Evolutionary conservation across 2,329 filamentous ascomycete genomes (phyloP).

Genomic region (Stachybotrys echinatus): DNA sequence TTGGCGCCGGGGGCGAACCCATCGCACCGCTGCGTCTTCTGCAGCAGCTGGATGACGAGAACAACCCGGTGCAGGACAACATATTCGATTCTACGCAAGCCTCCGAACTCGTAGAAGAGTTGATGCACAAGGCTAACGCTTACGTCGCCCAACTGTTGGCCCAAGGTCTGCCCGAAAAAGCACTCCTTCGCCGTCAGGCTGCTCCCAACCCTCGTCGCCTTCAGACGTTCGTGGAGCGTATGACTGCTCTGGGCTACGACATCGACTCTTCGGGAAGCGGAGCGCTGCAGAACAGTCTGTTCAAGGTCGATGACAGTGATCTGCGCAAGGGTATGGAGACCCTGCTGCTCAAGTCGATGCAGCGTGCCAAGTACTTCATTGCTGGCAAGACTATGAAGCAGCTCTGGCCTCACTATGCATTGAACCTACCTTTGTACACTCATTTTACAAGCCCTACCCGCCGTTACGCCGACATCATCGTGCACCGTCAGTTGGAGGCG

Average conservation of each 20-base stretch:
- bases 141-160: slow-evolving; percentile 82
- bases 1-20: slow-evolving; percentile 71
- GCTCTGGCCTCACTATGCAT: slow-evolving; percentile 79
- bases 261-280: slow-evolving; percentile 88
- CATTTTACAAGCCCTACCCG: slow-evolving; percentile 96
- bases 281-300: slow-evolving; percentile 87
- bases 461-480: slow-evolving; percentile 90
- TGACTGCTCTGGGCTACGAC: slow-evolving; percentile 85
- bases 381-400: slow-evolving; percentile 72
- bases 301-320: slow-evolving; percentile 83
- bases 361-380: slow-evolving; percentile 92
- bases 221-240: slow-evolving; percentile 85
- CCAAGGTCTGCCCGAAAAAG: slow-evolving; percentile 80
- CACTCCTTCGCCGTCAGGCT: slow-evolving; percentile 80
- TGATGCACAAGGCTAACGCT: slow-evolving; percentile 88
- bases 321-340: slow-evolving; percentile 98
- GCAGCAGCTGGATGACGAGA: slow-evolving; percentile 95
- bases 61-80: slow-evolving; percentile 93
- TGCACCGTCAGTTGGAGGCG: slow-evolving; percentile 89
- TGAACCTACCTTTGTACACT: slow-evolving; percentile 92
- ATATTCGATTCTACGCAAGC: slow-evolving; percentile 88
- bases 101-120: slow-evolving; percentile 90
- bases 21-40: slow-evolving; percentile 84
- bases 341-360: slow-evolving; percentile 89
- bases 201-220: slow-evolving; percentile 83